These are phyloP conservation scores for Kurtzmaniella quercitrusa DNA, from an alignment of 1,139 yeast genomes.

Conservation along the genomic window DNA sequence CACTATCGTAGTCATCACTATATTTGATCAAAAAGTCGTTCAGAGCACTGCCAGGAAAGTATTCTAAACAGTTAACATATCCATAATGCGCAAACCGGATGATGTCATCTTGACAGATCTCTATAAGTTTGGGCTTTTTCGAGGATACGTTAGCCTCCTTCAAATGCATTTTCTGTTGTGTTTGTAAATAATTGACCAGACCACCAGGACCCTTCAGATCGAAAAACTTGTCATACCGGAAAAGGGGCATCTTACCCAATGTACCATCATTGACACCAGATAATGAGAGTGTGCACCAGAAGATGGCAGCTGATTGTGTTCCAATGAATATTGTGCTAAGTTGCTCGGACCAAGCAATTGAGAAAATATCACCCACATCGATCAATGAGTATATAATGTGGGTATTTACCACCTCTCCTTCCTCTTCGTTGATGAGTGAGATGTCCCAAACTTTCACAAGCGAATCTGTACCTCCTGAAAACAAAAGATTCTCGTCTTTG, in stretches of 20 bases:
- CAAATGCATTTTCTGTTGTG: conserved; percentile 24
- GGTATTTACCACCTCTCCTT: conserved; percentile 18
- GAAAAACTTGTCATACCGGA: conserved; percentile 80
- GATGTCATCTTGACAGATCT: conserved; percentile 62
- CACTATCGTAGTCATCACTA: conserved; percentile 14
- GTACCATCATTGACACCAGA: conserved; percentile 5
- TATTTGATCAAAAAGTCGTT: conserved; percentile 21
- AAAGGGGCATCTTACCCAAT: conserved; percentile 58
- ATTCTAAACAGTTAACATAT: conserved; percentile 70
- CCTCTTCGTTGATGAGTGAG: conserved; percentile 9
- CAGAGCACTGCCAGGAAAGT: conserved; percentile 16
- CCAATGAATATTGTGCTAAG: conserved; percentile 73
- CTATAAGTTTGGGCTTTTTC: conserved; percentile 42
- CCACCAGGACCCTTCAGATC: conserved; percentile 91
- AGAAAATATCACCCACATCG: conserved; percentile 92
- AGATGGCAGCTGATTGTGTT: conserved; percentile 85
- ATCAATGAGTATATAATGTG: conserved; percentile 74
- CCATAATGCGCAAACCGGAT: conserved; percentile 89
- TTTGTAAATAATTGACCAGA: conserved; percentile 30
- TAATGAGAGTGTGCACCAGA: conserved; percentile 53
- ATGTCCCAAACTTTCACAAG: conserved; percentile 82
- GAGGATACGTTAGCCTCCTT: conserved; percentile 14
- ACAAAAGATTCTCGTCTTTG: conserved; percentile 56
- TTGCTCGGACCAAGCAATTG: conserved; percentile 65
- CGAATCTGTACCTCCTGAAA: conserved; percentile 90